Conservation (phyloP, 2,329 filamentous ascomycete species). For the Penicillium sp. region DNA sequence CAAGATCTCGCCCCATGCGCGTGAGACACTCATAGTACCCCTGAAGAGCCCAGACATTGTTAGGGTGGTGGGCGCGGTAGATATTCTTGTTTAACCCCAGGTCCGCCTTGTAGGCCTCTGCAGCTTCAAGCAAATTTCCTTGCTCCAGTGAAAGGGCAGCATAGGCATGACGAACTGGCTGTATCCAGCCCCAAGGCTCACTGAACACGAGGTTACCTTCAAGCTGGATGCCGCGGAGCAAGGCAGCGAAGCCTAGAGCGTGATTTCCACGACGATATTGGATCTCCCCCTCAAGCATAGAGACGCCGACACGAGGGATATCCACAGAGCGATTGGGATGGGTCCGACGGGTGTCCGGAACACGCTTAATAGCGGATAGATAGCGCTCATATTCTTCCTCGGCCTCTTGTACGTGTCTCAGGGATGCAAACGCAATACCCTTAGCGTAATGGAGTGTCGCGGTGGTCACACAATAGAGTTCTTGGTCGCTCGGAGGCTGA, state of each 20-base stretch:
- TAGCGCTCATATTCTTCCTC: constrained; percentile 43
- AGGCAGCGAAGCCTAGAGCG: background rate
- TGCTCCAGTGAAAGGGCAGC: background rate
- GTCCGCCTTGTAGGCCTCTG: background rate
- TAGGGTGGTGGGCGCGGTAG: background rate
- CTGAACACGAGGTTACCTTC: background rate
- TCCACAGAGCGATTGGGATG: background rate
- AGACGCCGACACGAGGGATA: background rate
- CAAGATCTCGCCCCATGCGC: background rate
- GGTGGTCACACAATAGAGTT: constrained; percentile 69
- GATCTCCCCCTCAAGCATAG: background rate
- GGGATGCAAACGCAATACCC: constrained; percentile 67
- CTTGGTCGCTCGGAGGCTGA: constrained; percentile 58
- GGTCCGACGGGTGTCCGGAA: background rate
- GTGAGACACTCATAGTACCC: constrained; percentile 10
- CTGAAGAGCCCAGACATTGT: constrained; percentile 3
- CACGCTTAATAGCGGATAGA: background rate
- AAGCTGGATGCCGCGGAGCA: background rate
- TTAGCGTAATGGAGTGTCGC: constrained; percentile 70
- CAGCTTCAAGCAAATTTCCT: background rate
- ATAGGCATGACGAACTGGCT: background rate
- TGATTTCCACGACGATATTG: background rate
- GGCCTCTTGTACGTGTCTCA: constrained; percentile 57
- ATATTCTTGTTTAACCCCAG: background rate
- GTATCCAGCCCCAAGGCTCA: background rate